Base-by-base conservation (phyloP, 768 basidiomycete species). In the Lyophyllum shimeji region DNA sequence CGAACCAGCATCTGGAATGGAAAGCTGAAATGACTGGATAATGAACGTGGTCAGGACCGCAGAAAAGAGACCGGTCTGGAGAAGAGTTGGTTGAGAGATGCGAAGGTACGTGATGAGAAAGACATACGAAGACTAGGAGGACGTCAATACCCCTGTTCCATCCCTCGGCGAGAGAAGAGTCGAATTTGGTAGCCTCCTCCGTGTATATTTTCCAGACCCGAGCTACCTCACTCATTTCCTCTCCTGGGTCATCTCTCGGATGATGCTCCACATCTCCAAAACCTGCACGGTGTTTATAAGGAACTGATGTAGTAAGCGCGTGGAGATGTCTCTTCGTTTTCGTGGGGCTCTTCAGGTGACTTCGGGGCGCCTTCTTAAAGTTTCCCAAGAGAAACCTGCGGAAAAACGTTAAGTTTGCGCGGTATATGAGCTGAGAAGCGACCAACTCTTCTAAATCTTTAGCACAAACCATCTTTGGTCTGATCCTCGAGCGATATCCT, bases 91-190 rank as follows among this genome's bases (percentile, higher is more conserved):
- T 0, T 24, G 2, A 21, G n/a, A 40, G 2, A n/a, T 18, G 39
- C 5, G 8, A 40, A 4, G 39, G 15, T n/a, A 18, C 3, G 7
- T 4, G 7, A 4, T 4, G n/a, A 9, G 39, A 3, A n/a, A 4
- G 1, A 69, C 77, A 65, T 53, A 75, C 77, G 52, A 80, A 80
- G 23, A 80, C 77, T 21, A 76, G 67, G 3, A 78, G 62, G 6
- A 75, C 73, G 47, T 78, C 76, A n/a, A 78, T 72, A 17, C 73
- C 73, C n/a, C 74, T 65, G 49, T 76, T 73, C 59, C 71, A 74
- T 9, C 71, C 73, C 13, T 80, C 76, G 15, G 66, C 68, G 48
- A 72, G 63, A 1, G 68, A 59, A 1, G 62, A 57, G 58, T 79
- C 76, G 15, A 67, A 62, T 46, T 68, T 74, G 8, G 63, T 53